Evolutionary conservation across 192 early-diverging fungal species (phyloP).

Genomic region (Rhizoclosmatium globosum): DNA sequence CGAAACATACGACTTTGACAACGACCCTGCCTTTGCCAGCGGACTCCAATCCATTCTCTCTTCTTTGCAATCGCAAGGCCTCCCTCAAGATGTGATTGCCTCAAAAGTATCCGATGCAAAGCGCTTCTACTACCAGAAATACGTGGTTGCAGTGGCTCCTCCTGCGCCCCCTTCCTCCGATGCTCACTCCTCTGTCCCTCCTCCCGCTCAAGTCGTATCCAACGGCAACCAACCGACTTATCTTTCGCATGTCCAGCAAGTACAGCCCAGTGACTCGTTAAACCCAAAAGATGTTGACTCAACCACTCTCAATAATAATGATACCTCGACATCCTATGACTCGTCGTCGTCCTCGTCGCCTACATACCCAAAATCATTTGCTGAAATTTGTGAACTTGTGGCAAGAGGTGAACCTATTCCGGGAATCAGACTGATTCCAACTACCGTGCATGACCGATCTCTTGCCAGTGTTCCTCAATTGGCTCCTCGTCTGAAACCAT

Average conservation of each 20-base stretch:
- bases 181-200: background rate
- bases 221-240: background rate
- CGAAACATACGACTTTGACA: conserved; percentile 31
- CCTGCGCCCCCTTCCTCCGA: background rate
- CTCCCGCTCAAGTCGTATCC: conserved; percentile 16
- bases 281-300: conserved; percentile 7
- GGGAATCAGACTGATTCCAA: conserved; percentile 52
- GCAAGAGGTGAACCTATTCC: conserved; percentile 49
- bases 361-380: conserved; percentile 49
- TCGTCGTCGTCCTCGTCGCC: conserved; percentile 11
- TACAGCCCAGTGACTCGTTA: background rate
- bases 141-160: conserved; percentile 16
- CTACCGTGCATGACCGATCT: conserved; percentile 41
- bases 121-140: conserved; percentile 53
- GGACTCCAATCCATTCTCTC: conserved; percentile 23
- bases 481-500: conserved; percentile 4
- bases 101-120: conserved; percentile 36
- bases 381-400: conserved; percentile 55
- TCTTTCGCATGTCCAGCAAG: conserved; percentile 13
- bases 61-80: background rate
- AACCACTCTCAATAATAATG: background rate
- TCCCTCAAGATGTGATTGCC: background rate
- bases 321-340: background rate
- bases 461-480: conserved; percentile 9
- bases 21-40: conserved; percentile 13